phyloP scores from a whole-genome alignment of 2,329 filamentous ascomycete species.

The Daldinia sp. region DNA sequence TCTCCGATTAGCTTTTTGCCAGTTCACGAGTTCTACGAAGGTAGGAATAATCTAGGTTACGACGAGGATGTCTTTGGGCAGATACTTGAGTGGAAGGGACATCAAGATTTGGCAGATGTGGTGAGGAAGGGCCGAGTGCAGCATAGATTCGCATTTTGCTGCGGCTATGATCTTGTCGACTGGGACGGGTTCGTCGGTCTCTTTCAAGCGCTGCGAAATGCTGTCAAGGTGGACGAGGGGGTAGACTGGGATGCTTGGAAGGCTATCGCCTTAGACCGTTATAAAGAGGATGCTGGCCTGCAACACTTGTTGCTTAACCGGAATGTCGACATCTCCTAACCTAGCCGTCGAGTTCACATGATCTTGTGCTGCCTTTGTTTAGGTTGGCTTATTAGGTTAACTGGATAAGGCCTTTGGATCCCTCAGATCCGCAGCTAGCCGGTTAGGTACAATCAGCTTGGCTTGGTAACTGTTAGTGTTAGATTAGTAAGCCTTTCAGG shows the following conservation, averaged over 20 bases:
- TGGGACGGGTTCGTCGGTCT: constrained; percentile 54
- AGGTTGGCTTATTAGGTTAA: too few relatives aligned
- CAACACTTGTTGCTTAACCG: not conserved
- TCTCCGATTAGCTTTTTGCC: not conserved
- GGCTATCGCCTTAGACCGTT: not conserved
- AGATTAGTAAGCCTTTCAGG: too few relatives aligned
- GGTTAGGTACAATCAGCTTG: too few relatives aligned
- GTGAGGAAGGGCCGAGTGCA: constrained; percentile 50
- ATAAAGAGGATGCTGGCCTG: not conserved
- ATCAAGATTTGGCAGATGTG: not conserved
- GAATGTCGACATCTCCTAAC: too few relatives aligned
- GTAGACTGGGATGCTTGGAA: constrained; percentile 45
- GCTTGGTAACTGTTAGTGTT: too few relatives aligned
- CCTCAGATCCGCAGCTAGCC: too few relatives aligned
- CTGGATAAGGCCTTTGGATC: too few relatives aligned
- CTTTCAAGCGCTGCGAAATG: constrained; percentile 51
- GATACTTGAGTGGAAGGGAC: not conserved
- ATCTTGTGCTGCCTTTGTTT: too few relatives aligned
- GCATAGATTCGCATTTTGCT: constrained; percentile 53
- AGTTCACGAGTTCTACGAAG: not conserved
- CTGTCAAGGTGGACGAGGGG: constrained; percentile 45
- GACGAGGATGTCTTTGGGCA: not conserved
- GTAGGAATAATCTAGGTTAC: not conserved
- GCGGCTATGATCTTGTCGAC: constrained; percentile 52
- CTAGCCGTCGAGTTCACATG: too few relatives aligned